phyloP scores from a whole-genome alignment of 371 early-diverging fungal species.

The Mortierella sp. region DNA sequence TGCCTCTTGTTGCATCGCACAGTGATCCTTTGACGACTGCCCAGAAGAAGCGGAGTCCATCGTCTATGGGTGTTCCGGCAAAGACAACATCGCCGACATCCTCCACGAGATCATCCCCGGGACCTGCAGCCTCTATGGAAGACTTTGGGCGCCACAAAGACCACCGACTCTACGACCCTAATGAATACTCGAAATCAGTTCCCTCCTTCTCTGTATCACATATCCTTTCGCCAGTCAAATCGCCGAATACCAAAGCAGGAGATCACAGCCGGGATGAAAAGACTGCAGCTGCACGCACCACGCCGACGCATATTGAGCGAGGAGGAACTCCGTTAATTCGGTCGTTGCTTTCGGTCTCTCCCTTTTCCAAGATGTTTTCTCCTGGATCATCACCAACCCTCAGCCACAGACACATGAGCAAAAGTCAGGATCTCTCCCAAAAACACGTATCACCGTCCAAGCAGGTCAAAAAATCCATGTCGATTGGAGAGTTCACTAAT shows the following conservation, averaged over 20 bases:
- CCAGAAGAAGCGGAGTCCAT: constrained; percentile 4
- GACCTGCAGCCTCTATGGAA: constrained; percentile 13
- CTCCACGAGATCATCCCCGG: constrained; percentile 18
- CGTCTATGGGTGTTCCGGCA: constrained; percentile 8
- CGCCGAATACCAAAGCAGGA: background rate
- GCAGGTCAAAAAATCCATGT: constrained; percentile 2
- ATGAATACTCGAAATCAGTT: constrained; percentile 37
- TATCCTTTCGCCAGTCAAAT: constrained; percentile 13
- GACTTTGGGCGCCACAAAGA: constrained; percentile 24
- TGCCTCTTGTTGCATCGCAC: constrained; percentile 3
- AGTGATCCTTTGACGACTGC: background rate
- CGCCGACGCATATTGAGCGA: constrained; percentile 11
- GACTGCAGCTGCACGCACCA: background rate
- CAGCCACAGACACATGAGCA: constrained; percentile 1
- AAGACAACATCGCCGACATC: background rate
- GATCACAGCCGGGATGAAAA: background rate
- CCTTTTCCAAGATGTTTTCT: constrained; percentile 58
- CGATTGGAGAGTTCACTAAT: constrained; percentile 1
- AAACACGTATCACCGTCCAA: constrained; percentile 1
- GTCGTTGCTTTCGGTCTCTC: constrained; percentile 61
- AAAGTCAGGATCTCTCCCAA: background rate
- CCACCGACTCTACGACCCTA: constrained; percentile 23
- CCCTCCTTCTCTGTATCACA: constrained; percentile 27
- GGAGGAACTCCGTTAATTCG: constrained; percentile 58
- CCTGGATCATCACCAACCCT: background rate